phyloP scores from a whole-genome alignment of 1,284 basidiomycete species.

The Boletus semigastroideus region DNA sequence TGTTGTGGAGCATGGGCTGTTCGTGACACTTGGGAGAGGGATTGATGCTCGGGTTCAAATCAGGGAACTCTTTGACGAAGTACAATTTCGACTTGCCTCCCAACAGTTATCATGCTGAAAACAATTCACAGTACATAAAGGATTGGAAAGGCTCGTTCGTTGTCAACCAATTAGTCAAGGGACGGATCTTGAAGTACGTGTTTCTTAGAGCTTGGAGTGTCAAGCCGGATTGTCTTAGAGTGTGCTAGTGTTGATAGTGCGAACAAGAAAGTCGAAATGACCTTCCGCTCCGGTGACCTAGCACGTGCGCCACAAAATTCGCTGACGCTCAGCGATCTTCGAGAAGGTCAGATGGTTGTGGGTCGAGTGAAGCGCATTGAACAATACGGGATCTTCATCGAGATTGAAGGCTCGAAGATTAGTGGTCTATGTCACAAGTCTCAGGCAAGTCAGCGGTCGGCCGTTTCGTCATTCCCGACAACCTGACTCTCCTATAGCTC shows the following conservation, averaged over 20 bases:
- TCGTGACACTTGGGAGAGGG: conserved; percentile 81
- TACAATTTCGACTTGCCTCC: conserved; percentile 31
- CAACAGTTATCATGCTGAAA: conserved; percentile 8
- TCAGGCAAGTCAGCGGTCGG: conserved; percentile 50
- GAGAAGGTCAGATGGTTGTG: conserved; percentile 74
- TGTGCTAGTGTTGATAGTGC: conserved; percentile 61
- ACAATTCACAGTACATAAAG: conserved; percentile 73
- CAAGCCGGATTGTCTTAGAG: conserved; percentile 12
- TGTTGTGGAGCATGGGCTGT: conserved; percentile 86
- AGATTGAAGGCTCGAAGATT: conserved; percentile 80
- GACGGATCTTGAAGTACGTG: conserved; percentile 74
- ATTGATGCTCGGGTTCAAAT: conserved; percentile 93
- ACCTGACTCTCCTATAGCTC: conserved; percentile 47
- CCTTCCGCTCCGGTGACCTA: conserved; percentile 67
- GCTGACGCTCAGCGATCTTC: conserved; percentile 58
- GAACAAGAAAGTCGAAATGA: conserved; percentile 83
- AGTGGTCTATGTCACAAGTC: conserved; percentile 94
- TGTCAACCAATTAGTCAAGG: conserved; percentile 83
- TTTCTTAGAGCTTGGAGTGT: conserved; percentile 1
- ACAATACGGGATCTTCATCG: conserved; percentile 90
- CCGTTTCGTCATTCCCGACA: not conserved
- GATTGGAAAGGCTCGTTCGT: conserved; percentile 90
- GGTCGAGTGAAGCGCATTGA: conserved; percentile 78
- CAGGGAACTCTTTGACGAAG: conserved; percentile 88
- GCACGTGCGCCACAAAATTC: conserved; percentile 43